Conservation (phyloP, 2,329 filamentous ascomycete species). For the Setomelanomma holmii region DNA sequence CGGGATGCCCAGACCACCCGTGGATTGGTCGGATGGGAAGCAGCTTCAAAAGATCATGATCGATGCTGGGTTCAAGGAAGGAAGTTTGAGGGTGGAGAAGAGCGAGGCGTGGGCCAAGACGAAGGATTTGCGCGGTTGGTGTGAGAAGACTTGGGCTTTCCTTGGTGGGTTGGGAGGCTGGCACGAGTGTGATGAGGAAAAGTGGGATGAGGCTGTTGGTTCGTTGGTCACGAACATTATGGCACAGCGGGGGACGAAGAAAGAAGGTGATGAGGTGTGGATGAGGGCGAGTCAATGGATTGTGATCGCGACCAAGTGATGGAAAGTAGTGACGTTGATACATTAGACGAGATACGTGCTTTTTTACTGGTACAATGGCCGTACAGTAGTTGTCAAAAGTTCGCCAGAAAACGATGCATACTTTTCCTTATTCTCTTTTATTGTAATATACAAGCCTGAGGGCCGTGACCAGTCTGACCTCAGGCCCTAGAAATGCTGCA, state of each 20-base stretch:
- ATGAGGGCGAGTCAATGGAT: conserved; percentile 42
- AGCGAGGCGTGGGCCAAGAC: conserved; percentile 34
- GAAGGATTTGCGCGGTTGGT: conserved; percentile 28
- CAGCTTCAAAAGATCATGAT: conserved; percentile 35
- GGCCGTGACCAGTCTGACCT: background rate
- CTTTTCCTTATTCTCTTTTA: background rate
- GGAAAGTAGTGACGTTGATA: background rate
- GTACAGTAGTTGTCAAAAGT: background rate
- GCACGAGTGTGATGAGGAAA: conserved; percentile 32
- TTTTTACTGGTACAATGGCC: conserved; percentile 2
- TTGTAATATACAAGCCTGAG: conserved; percentile 1
- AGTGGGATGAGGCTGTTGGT: conserved; percentile 39
- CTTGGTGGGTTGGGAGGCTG: conserved; percentile 34
- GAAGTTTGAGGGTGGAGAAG: conserved; percentile 28
- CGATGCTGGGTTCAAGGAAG: conserved; percentile 34
- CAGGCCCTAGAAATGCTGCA: conserved; percentile 1
- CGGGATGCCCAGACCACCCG: conserved; percentile 23
- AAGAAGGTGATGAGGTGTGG: conserved; percentile 29
- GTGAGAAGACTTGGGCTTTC: conserved; percentile 40
- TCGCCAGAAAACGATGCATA: conserved; percentile 2
- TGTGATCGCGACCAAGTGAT: conserved; percentile 32
- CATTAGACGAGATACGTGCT: conserved; percentile 2
- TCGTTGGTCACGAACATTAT: conserved; percentile 26
- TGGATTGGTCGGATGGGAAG: conserved; percentile 36
- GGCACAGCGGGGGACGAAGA: conserved; percentile 24